Evolutionary conservation across 164 flowering plant species (phyloP).

Genomic region (Vitis riparia): DNA sequence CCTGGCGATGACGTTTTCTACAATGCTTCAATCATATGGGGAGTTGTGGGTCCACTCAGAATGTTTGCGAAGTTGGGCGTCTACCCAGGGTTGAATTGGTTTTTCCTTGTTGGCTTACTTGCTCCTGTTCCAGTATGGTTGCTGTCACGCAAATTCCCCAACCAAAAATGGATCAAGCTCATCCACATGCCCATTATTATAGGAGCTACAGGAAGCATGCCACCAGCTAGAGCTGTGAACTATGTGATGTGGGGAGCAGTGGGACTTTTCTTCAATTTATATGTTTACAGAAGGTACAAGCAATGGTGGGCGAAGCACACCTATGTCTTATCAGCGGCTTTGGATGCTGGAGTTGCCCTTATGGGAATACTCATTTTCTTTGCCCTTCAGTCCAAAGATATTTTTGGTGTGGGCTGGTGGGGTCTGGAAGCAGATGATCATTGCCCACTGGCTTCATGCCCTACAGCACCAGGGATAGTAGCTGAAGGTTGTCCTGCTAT

Average conservation of each 20-base stretch:
- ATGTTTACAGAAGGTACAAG: no score
- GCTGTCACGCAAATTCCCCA: background rate
- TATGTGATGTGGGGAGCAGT: background rate
- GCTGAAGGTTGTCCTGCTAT: no score
- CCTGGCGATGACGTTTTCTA: conserved; percentile 10
- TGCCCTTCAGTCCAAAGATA: no score
- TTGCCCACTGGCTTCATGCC: no score
- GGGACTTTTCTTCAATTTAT: no score
- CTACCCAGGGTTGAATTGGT: background rate
- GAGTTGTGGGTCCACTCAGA: conserved; percentile 10
- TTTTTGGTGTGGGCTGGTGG: no score
- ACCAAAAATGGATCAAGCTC: background rate
- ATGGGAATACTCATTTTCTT: no score
- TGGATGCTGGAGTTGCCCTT: no score
- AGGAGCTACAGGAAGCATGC: conserved; percentile 9
- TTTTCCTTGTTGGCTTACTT: background rate
- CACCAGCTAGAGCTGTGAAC: conserved; percentile 13
- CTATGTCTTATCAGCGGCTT: no score
- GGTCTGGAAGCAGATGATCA: no score
- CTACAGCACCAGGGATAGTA: no score
- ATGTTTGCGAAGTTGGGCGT: conserved; percentile 7
- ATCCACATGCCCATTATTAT: conserved; percentile 13
- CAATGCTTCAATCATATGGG: conserved; percentile 16
- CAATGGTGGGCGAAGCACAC: no score
- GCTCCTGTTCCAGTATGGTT: conserved; percentile 6